Percentiles rank a stretch among this genome's conserved stretches.
phyloP scores from a whole-genome alignment of 768 basidiomycete genomes.

The Atractiella rhizophila region DNA sequence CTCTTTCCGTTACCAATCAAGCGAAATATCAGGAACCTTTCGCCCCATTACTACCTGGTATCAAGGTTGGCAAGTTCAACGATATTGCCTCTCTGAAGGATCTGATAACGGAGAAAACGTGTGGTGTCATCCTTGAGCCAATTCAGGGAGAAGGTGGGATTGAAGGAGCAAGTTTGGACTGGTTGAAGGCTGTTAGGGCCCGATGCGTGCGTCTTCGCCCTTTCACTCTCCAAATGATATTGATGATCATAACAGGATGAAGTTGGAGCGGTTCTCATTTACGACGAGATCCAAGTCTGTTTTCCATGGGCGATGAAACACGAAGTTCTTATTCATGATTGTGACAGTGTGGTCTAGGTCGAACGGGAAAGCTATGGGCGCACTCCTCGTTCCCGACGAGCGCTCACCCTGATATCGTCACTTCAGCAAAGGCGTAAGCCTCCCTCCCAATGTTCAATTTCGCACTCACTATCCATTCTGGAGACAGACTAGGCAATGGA shows the following conservation, averaged over 20 bases:
- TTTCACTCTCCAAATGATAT: too few relatives aligned
- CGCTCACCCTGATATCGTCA: conserved; percentile 88
- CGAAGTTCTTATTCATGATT: neutral
- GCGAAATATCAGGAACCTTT: conserved; percentile 90
- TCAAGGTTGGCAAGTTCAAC: conserved; percentile 54
- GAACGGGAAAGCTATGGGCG: conserved; percentile 72
- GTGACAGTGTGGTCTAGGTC: conserved; percentile 63
- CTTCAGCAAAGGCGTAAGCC: conserved; percentile 99
- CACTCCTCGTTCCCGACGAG: conserved; percentile 57
- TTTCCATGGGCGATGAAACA: neutral
- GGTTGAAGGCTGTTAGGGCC: conserved; percentile 51
- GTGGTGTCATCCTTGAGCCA: conserved; percentile 85
- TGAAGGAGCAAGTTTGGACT: conserved; percentile 39
- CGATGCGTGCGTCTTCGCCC: too few relatives aligned
- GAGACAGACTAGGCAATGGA: conserved; percentile 45
- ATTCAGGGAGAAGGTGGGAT: conserved; percentile 96
- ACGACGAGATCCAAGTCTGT: conserved; percentile 89
- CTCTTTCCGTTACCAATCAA: conserved; percentile 70
- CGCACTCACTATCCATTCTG: too few relatives aligned
- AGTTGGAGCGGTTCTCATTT: conserved; percentile 77
- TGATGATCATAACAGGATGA: too few relatives aligned
- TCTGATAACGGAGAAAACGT: conserved; percentile 54
- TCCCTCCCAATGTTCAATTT: too few relatives aligned
- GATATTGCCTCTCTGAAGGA: conserved; percentile 34
- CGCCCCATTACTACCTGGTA: conserved; percentile 56